phyloP scores from a whole-genome alignment of 2,329 filamentous ascomycete species.

The Tolypocladium guangdongense region DNA sequence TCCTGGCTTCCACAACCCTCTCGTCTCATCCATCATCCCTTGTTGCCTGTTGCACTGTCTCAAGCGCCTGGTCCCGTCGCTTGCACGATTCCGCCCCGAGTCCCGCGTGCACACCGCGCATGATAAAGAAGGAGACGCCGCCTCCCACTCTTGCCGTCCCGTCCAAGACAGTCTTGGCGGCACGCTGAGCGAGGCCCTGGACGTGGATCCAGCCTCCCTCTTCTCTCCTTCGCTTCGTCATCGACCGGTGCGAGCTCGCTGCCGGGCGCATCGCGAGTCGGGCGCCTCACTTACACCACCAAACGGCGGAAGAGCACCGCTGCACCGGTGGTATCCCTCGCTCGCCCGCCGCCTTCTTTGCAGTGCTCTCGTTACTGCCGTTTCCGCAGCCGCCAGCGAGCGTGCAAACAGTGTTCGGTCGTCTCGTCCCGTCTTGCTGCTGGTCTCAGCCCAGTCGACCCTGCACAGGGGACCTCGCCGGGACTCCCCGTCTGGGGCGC shows the following conservation, averaged over 20 bases:
- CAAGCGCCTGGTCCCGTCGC: not conserved
- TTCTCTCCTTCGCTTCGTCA: not conserved
- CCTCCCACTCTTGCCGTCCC: not conserved
- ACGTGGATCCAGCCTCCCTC: not conserved
- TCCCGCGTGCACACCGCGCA: not conserved
- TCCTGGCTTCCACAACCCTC: not conserved
- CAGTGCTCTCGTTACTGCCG: not conserved
- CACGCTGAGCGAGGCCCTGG: not conserved
- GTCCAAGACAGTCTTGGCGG: not conserved
- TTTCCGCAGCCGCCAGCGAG: not conserved
- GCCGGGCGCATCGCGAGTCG: not conserved
- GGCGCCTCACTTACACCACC: not conserved
- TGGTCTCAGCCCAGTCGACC: not conserved
- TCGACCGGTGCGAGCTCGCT: too few species aligned
- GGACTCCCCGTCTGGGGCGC: not conserved
- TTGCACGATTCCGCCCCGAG: not conserved
- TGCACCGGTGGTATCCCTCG: not conserved
- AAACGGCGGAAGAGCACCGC: not conserved
- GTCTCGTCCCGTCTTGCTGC: not conserved
- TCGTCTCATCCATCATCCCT: not conserved
- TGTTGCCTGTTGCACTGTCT: constrained; percentile 1
- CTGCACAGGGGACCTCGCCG: not conserved
- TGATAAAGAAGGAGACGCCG: not conserved
- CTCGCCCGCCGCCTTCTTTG: not conserved
- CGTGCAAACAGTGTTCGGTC: not conserved